Evolutionary conservation across 768 basidiomycete species (phyloP), one percentile per base, ranked within the genome.

Genomic region (Favolaschia claudopus): DNA sequence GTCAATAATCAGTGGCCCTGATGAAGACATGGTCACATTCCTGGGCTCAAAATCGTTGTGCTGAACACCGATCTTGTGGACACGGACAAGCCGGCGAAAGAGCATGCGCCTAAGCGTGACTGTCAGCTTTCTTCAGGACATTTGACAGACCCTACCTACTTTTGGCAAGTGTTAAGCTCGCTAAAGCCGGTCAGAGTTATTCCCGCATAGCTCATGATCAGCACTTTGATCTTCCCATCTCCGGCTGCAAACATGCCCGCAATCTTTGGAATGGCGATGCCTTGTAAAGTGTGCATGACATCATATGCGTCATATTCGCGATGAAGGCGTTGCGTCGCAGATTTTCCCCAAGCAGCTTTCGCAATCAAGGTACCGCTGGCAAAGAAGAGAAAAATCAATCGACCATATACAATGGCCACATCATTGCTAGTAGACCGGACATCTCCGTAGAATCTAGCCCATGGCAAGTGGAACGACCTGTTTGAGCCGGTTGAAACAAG

Each of bases 21-120:
- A 58, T 20, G 40, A 43, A 4, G 56, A 58, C 40, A 44, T 17
- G 20, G 47, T 57, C 13, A 57, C 47, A 33, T 57, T 57, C 33
- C 55, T 57, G 12, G 55, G 55, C 24, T 57, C 55, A 17, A 57
- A n/a, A 20, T 57, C 55, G 55, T 57, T 57, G 47, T 49, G 55
- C 32, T 57, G 55, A 22, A 57, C 34, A 20, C 55, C 55, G 7
- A 19, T 19, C 25, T 57, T 43, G 40, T 57, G 55, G 24, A 57
- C 32, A 36, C 47, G 39, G 39, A 57, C 55, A 12, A 56, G 46
- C 22, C 55, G 47, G 25, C 44, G 33, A 47, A 57, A 57, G 47
- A 57, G 55, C 27, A 19, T 49, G 32, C 1, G 55, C 55, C 55
- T 57, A 33, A 37, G 29, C 37, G 12, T 38, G 20, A 36, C 9